phyloP scores from a whole-genome alignment of 805 yeast species.

The Scheffersomyces coipomensis region DNA sequence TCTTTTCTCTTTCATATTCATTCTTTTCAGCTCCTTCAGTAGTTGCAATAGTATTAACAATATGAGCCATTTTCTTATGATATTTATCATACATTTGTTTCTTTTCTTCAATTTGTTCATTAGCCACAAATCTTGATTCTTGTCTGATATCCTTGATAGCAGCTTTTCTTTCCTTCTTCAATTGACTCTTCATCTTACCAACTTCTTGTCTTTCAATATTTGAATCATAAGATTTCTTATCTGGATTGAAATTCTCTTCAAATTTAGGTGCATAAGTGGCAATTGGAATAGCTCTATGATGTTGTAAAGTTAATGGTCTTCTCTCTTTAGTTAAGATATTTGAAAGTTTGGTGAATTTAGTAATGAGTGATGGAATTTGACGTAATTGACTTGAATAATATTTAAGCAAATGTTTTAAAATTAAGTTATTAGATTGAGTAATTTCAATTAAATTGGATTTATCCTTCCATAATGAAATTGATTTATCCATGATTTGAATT shows the following conservation, averaged over 20 bases:
- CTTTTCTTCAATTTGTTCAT: slow-evolving; percentile 79
- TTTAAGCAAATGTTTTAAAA: slow-evolving; percentile 40
- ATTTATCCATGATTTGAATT: slow-evolving; percentile 27
- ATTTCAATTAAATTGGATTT: slow-evolving; percentile 62
- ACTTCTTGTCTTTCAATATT: slow-evolving; percentile 76
- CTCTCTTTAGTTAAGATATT: slow-evolving; percentile 23
- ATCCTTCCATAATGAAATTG: slow-evolving; percentile 56
- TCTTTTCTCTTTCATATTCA: slow-evolving; percentile 84
- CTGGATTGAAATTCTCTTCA: slow-evolving; percentile 95
- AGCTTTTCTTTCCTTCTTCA: slow-evolving; percentile 89
- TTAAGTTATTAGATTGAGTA: slow-evolving; percentile 41
- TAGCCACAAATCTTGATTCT: slow-evolving; percentile 82
- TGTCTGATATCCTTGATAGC: slow-evolving; percentile 87
- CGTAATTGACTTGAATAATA: slow-evolving; percentile 31
- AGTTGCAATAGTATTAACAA: slow-evolving; percentile 83
- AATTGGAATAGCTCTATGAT: slow-evolving; percentile 81
- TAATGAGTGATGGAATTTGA: slow-evolving; percentile 40
- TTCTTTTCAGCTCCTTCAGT: slow-evolving; percentile 96
- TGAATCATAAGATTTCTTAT: slow-evolving; percentile 85
- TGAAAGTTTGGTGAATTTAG: slow-evolving; percentile 49
- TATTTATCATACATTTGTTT: slow-evolving; percentile 73
- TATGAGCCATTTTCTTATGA: slow-evolving; percentile 85
- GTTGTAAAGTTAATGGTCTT: slow-evolving; percentile 75
- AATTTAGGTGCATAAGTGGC: slow-evolving; percentile 85
- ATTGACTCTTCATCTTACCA: slow-evolving; percentile 74